Conservation (phyloP, 805 yeast species). For the Torulaspora microellipsoides region DNA sequence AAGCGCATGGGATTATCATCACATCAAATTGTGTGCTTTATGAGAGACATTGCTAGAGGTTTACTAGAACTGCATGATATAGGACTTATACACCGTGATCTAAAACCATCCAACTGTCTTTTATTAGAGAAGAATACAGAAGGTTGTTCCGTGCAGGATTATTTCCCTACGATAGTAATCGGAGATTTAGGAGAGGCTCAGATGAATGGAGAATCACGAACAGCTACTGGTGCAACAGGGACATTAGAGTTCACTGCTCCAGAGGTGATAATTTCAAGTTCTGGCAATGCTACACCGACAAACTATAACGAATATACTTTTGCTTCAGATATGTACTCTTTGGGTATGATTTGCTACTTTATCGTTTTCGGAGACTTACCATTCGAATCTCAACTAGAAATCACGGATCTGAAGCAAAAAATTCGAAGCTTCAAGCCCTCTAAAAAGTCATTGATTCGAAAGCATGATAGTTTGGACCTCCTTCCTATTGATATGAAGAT, state of each 20-base stretch:
- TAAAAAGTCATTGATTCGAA: slow-evolving; percentile 14
- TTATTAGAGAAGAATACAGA: slow-evolving; percentile 32
- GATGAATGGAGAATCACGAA: slow-evolving; percentile 57
- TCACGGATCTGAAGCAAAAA: slow-evolving; percentile 32
- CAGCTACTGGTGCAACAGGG: slow-evolving; percentile 81
- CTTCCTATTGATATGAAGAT: slow-evolving; percentile 29
- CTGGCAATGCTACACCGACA: slow-evolving; percentile 24
- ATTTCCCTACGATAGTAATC: slow-evolving; percentile 66
- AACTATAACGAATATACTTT: slow-evolving; percentile 54
- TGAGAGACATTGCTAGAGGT: slow-evolving; percentile 65
- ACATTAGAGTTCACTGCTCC: slow-evolving; percentile 88
- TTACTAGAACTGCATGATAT: slow-evolving; percentile 65
- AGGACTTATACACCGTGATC: slow-evolving; percentile 81
- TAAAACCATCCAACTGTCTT: slow-evolving; percentile 85
- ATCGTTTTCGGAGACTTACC: slow-evolving; percentile 72
- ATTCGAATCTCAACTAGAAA: slow-evolving; percentile 35
- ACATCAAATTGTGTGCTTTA: slow-evolving; percentile 62
- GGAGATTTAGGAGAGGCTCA: slow-evolving; percentile 91
- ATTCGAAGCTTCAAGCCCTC: slow-evolving; percentile 33
- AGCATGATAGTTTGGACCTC: slow-evolving; percentile 18
- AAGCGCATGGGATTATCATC: slow-evolving; percentile 40
- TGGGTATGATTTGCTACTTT: slow-evolving; percentile 78
- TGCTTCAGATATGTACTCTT: slow-evolving; percentile 73
- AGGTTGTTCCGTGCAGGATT: slow-evolving; percentile 9
- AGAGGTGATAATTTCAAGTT: slow-evolving; percentile 49